Conservation (phyloP, 768 basidiomycete genomes). For the Mycena epipterygia region DNA sequence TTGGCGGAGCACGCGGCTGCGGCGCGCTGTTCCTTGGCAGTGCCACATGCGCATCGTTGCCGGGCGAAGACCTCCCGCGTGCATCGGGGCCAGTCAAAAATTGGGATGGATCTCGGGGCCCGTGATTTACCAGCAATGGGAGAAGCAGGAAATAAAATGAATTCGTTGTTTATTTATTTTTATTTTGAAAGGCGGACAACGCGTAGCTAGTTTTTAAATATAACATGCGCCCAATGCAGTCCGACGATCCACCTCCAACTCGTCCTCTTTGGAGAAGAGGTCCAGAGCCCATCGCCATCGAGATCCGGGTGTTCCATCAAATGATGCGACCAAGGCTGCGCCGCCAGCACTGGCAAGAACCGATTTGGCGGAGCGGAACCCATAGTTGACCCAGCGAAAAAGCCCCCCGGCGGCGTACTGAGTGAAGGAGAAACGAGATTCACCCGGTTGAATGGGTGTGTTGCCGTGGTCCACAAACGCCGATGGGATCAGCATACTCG, state of each 20-base stretch:
- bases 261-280: no score
- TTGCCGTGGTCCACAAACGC: conserved; percentile 35
- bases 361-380: conserved; percentile 19
- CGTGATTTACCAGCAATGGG: not conserved
- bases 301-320: conserved; percentile 5
- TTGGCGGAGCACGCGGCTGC: not conserved
- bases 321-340: not conserved
- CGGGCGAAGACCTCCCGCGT: not conserved
- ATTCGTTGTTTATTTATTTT: no score
- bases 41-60: not conserved
- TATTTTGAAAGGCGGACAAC: no score
- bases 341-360: not conserved
- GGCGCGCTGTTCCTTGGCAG: not conserved
- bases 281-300: conserved; percentile 4
- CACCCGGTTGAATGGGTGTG: conserved; percentile 23
- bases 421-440: conserved; percentile 32
- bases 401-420: conserved; percentile 39
- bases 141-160: no score
- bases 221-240: not conserved
- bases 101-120: not conserved
- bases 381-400: conserved; percentile 38
- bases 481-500: conserved; percentile 35
- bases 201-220: not conserved
- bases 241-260: not conserved
- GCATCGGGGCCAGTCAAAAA: not conserved